Evolutionary conservation across 768 basidiomycete genomes (phyloP).

Genomic region (Gymnopilus dilepis): DNA sequence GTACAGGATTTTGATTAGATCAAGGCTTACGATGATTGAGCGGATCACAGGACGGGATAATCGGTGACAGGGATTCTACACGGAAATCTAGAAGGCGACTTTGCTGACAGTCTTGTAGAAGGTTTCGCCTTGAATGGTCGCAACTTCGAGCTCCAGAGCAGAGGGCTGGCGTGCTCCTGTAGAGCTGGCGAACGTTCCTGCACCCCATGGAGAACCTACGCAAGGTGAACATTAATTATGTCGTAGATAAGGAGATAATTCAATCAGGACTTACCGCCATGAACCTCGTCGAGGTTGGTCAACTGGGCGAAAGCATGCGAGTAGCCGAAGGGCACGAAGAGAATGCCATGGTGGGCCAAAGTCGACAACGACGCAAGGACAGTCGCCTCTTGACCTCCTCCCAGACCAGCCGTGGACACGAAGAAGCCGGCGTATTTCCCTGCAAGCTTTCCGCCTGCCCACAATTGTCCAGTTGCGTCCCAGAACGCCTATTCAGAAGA

Average conservation of each 20-base stretch:
- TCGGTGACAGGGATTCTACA: constrained; percentile 24
- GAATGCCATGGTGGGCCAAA: constrained; percentile 64
- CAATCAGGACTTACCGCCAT: constrained; percentile 55
- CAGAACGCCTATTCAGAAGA: constrained; percentile 64
- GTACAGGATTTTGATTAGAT: too few species aligned
- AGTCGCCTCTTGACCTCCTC: constrained; percentile 76
- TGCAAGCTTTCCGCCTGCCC: constrained; percentile 57
- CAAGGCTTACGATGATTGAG: background rate
- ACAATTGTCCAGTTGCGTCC: constrained; percentile 74
- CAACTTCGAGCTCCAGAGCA: constrained; percentile 57
- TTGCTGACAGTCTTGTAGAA: constrained; percentile 58
- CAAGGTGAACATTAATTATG: background rate
- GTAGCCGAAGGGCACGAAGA: constrained; percentile 46
- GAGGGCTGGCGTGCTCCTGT: constrained; percentile 57
- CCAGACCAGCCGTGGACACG: constrained; percentile 63
- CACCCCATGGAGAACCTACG: constrained; percentile 78
- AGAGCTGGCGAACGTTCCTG: constrained; percentile 61
- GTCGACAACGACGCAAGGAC: constrained; percentile 53
- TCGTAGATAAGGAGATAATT: background rate
- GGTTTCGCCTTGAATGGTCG: constrained; percentile 53
- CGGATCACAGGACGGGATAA: background rate
- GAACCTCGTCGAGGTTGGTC: constrained; percentile 55
- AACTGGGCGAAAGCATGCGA: constrained; percentile 33
- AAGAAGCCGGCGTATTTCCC: constrained; percentile 77
- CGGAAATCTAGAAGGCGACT: constrained; percentile 21